Evolutionary conservation across 129 eudicot species (phyloP).

Genomic region (Sambucus nigra): DNA sequence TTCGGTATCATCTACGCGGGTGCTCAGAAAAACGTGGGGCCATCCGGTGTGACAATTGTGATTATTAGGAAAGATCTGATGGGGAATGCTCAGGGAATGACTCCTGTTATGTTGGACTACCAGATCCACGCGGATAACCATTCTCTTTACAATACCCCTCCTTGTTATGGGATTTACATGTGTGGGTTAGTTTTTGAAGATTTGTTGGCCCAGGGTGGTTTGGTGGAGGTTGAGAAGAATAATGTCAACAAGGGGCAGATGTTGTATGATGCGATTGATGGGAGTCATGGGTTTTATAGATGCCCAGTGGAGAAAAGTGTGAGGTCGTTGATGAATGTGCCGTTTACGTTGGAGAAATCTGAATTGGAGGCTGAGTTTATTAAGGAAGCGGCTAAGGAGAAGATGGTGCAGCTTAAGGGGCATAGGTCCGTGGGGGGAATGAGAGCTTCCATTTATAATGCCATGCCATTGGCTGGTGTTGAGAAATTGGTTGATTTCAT

Average conservation of each 20-base stretch:
- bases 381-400: slow-evolving; percentile 78
- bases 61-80: slow-evolving; percentile 74
- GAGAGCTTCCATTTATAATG: slow-evolving; percentile 97
- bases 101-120: slow-evolving; percentile 93
- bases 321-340: slow-evolving; percentile 97
- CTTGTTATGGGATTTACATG: slow-evolving; percentile 90
- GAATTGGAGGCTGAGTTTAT: slow-evolving; percentile 79
- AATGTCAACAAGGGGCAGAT: slow-evolving; percentile 52
- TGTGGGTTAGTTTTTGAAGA: slow-evolving; percentile 96
- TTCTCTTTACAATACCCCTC: slow-evolving; percentile 83
- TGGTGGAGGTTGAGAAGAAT: slow-evolving; percentile 86
- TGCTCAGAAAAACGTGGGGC: slow-evolving; percentile 93
- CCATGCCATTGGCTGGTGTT: slow-evolving; percentile 99
- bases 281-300: slow-evolving; percentile 71
- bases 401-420: slow-evolving; percentile 93
- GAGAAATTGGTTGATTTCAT: slow-evolving; percentile 90
- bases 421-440: slow-evolving; percentile 97
- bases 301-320: slow-evolving; percentile 88
- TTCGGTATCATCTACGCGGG: slow-evolving; percentile 95
- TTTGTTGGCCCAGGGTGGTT: slow-evolving; percentile 83
- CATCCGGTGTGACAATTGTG: slow-evolving; percentile 86
- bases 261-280: slow-evolving; percentile 81
- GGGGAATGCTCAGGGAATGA: slow-evolving; percentile 70
- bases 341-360: slow-evolving; percentile 71
- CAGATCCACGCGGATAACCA: slow-evolving; percentile 92